Base-by-base conservation (phyloP, 257 asterid species). In the Nicotiana attenuata region DNA sequence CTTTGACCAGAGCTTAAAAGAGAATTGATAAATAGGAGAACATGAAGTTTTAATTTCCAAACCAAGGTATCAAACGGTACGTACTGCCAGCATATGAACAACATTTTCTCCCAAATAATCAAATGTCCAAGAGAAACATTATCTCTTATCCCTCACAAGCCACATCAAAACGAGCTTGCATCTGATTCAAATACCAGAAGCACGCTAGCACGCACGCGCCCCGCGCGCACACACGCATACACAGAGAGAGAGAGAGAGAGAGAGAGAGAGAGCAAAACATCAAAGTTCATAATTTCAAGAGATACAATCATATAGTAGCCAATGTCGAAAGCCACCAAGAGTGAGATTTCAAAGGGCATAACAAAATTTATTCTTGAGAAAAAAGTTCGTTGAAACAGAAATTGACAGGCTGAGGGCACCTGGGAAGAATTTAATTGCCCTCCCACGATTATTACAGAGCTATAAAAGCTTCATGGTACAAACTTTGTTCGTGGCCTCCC, bases 401-500 rank as follows among this genome's bases (percentile, higher is more conserved):
- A 47, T 47, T 50, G 41, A 47, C 63, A 73, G 7, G 16, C 33
- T 71, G 79, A 47, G 26, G 64, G 2, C 50, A 47, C 2, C n/a
- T 3, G 13, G 61, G 79, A 50, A 73, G 63, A 6, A 47, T 47
- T 38, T 59, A 67, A 80, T 78, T 84, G 81, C 53, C 76, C 81
- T 84, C 84, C 88, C 85, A 83, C 31, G 29, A 76, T 90, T 84
- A 87, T 86, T 87, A 68, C 59, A 80, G 66, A 53, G 67, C 79
- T 80, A 77, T 64, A 81, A 77, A 65, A 7, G 31, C 83, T 82
- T 86, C 82, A 88, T 16, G 79, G 79, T 22, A 85, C 24, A 80
- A 90, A 94, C 83, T 94, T 94, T 83, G 97, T 88, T 67, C 90
- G 71, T 6, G 98, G 97, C 85, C 96, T 90, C 76, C 95, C 97